Conservation (phyloP, 768 basidiomycete species). For the Phaffia tasmanica region DNA sequence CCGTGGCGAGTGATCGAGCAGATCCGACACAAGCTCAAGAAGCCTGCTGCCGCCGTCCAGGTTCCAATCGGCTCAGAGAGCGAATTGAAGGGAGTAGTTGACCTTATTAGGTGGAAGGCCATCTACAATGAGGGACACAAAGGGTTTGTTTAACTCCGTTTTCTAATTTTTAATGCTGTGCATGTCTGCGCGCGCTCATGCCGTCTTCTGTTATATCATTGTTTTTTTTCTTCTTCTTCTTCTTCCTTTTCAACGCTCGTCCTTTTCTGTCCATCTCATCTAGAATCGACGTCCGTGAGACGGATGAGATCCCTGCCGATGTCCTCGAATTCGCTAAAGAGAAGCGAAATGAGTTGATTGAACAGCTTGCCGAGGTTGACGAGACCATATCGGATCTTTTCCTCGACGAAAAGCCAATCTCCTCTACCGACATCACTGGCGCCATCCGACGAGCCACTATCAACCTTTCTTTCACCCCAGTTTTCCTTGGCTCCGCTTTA, state of each 20-base stretch:
- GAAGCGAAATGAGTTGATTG: conserved; percentile 84
- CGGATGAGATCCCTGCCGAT: conserved; percentile 73
- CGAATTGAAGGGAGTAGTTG: conserved; percentile 79
- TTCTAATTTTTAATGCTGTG: neutral
- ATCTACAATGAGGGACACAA: conserved; percentile 90
- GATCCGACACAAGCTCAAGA: conserved; percentile 79
- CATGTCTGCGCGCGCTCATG: neutral
- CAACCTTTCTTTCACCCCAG: conserved; percentile 81
- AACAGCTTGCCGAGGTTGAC: conserved; percentile 91
- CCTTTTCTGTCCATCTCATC: conserved; percentile 8
- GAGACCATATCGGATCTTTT: conserved; percentile 87
- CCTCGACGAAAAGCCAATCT: conserved; percentile 69
- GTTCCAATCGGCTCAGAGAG: conserved; percentile 88
- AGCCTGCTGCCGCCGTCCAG: conserved; percentile 87
- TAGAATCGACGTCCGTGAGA: conserved; percentile 65
- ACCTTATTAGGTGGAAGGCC: conserved; percentile 86
- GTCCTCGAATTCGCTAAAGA: conserved; percentile 61
- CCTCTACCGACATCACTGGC: conserved; percentile 57
- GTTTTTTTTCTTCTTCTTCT: neutral
- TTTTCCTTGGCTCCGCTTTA: conserved; percentile 91
- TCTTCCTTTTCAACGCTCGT: conserved; percentile 7
- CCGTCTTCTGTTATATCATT: neutral
- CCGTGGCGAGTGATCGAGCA: conserved; percentile 91
- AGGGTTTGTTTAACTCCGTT: conserved; percentile 49
- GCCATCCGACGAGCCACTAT: conserved; percentile 86